These are phyloP conservation scores for Plectosphaerella cucumerina DNA, from an alignment of 2,329 filamentous ascomycete genomes.

Conservation along the genomic window DNA sequence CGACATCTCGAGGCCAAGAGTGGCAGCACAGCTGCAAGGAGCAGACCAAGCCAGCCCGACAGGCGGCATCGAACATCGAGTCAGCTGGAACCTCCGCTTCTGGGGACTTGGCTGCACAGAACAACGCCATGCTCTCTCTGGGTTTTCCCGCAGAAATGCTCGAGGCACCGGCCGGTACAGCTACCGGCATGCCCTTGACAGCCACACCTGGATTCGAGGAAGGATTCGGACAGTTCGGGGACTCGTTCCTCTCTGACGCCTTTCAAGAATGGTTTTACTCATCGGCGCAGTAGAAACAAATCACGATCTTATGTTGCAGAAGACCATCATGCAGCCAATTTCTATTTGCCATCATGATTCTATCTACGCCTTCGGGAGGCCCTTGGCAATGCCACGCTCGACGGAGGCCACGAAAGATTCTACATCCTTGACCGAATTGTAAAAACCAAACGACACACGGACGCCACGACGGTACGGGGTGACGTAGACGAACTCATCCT, in stretches of 20 bases:
- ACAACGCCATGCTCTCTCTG: neutral
- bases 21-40: neutral
- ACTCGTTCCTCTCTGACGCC: neutral
- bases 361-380: neutral
- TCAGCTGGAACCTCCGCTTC: neutral
- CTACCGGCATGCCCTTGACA: neutral
- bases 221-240: neutral
- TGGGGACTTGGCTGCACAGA: neutral
- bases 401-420: neutral
- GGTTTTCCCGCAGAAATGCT: no score
- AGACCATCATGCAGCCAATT: neutral
- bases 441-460: constrained; percentile 20
- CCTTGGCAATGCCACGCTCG: neutral
- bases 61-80: neutral
- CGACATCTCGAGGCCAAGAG: neutral
- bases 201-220: neutral
- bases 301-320: neutral
- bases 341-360: neutral
- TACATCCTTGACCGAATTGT: constrained; percentile 16
- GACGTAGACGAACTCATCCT: constrained; percentile 9
- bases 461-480: constrained; percentile 19
- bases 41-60: neutral
- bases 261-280: neutral
- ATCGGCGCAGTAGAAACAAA: no score
- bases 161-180: neutral